phyloP scores from a whole-genome alignment of 345 rosid genomes.

The Brassica juncea region DNA sequence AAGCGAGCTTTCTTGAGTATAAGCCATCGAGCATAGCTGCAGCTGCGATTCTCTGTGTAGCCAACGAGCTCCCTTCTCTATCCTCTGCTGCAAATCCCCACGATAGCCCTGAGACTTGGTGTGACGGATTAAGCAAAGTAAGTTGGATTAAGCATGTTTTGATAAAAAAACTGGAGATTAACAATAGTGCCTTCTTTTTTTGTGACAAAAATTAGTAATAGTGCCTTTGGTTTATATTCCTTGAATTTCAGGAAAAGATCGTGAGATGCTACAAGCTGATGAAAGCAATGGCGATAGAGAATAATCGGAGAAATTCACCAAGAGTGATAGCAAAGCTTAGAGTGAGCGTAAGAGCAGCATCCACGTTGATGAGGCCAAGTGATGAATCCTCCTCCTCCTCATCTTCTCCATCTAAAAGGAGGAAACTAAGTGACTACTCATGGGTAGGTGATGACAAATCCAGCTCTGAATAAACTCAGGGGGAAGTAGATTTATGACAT shows the following conservation, averaged over 20 bases:
- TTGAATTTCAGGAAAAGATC: constrained; percentile 69
- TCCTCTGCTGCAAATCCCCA: constrained; percentile 60
- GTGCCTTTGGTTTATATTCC: not conserved
- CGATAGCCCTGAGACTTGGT: constrained; percentile 91
- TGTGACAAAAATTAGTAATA: not conserved
- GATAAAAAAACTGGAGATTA: not conserved
- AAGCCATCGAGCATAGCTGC: constrained; percentile 95
- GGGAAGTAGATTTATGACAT: constrained; percentile 38
- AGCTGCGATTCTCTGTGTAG: constrained; percentile 85
- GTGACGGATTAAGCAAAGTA: constrained; percentile 92
- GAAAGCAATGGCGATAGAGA: constrained; percentile 61
- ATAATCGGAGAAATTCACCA: constrained; percentile 50
- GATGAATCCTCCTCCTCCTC: constrained; percentile 36
- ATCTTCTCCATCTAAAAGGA: constrained; percentile 58
- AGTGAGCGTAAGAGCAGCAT: constrained; percentile 59
- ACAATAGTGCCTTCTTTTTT: not conserved
- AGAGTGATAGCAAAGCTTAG: constrained; percentile 63
- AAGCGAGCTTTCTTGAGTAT: constrained; percentile 80
- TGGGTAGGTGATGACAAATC: constrained; percentile 56
- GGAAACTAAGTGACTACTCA: constrained; percentile 61
- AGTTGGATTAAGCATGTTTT: constrained; percentile 8
- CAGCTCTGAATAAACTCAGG: constrained; percentile 16
- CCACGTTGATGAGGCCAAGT: constrained; percentile 50
- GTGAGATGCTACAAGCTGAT: constrained; percentile 73
- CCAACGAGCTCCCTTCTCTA: constrained; percentile 74